These are phyloP conservation scores for Jacaranda copaia DNA, from an alignment of 257 asterid species.

Conservation along the genomic window DNA sequence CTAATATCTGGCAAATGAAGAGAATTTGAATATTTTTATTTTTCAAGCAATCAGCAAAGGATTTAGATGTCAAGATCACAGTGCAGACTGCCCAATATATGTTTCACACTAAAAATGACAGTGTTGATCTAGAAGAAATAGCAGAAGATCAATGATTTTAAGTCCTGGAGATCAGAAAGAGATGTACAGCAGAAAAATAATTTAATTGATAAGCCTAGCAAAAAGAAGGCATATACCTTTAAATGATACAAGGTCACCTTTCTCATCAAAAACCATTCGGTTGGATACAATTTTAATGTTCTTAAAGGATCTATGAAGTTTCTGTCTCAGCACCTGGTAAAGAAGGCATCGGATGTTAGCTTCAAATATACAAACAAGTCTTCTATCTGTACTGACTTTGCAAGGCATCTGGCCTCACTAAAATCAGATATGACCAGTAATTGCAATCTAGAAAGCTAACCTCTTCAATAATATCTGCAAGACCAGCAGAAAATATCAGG, in stretches of 20 bases:
- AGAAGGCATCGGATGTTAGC: slow-evolving; percentile 41
- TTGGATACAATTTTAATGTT: slow-evolving; percentile 87
- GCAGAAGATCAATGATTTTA: slow-evolving; percentile 15
- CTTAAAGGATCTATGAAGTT: slow-evolving; percentile 81
- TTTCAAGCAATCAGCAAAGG: slow-evolving; percentile 22
- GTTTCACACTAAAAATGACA: not conserved
- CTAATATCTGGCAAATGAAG: slow-evolving; percentile 13
- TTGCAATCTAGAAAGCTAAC: slow-evolving; percentile 48
- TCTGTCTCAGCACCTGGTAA: slow-evolving; percentile 85
- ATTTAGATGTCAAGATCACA: slow-evolving; percentile 14
- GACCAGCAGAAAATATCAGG: slow-evolving; percentile 96
- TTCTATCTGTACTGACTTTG: not conserved
- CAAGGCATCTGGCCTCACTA: slow-evolving; percentile 21
- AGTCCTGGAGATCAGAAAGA: slow-evolving; percentile 11
- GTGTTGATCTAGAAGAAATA: slow-evolving; percentile 6
- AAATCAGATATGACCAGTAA: slow-evolving; percentile 32
- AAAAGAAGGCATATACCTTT: slow-evolving; percentile 54
- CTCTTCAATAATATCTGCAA: slow-evolving; percentile 97
- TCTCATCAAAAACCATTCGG: slow-evolving; percentile 83
- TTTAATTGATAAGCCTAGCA: slow-evolving; percentile 1
- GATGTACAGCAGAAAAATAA: not conserved
- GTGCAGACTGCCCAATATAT: not conserved
- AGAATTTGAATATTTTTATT: slow-evolving; percentile 9
- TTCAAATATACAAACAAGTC: slow-evolving; percentile 11
- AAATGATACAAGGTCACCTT: slow-evolving; percentile 72